Evolutionary conservation across 1,139 yeast species (phyloP), one percentile per base, ranked within the genome.

Genomic region (Wickerhamomyces sp.): DNA sequence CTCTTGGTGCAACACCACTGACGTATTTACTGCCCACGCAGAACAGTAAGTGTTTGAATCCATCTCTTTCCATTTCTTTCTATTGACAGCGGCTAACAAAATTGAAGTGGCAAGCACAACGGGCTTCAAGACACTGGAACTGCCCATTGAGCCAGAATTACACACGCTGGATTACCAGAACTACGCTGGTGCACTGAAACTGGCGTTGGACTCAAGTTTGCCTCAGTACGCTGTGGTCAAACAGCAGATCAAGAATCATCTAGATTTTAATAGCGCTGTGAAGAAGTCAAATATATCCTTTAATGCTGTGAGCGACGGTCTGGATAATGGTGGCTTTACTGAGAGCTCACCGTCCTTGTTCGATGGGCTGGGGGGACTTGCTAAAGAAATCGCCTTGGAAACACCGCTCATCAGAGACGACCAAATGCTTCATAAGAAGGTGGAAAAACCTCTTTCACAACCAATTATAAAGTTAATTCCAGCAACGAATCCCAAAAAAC

Each of bases 11-110:
- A 17, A 61, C 62, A 21, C 69, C 70, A 0, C 38, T 66, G 37
- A 53, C 58, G 19, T 63, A 54, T 32, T 44, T 66, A 9, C 48
- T 64, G 3, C 72, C 72, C 3, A 57, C 56, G 2, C 68, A 65
- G 37, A 56, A 54, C 31, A 41, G 66, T 62, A 47, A 40, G 66
- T 59, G 18, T 12, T 7, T 3, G 4, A 7, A 7, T 13, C 20
- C 8, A 5, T 31, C 7, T 12, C n/a, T 27, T 27, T 16, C 14
- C 31, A 14, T 28, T 4, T 15, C 30, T 14, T 6, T 5, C 6
- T 9, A n/a, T 7, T 10, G 9, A 17, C 31, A 17, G 31, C 31
- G 31, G 31, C 31, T 28, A 28, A 27, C 17, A 8, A 27, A 30
- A 30, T 15, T 19, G 7, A 12, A 20, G 24, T 33, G n/a, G 15